Evolutionary conservation across 257 asterid genomes (phyloP).

Genomic region (Hygrophila difformis): DNA sequence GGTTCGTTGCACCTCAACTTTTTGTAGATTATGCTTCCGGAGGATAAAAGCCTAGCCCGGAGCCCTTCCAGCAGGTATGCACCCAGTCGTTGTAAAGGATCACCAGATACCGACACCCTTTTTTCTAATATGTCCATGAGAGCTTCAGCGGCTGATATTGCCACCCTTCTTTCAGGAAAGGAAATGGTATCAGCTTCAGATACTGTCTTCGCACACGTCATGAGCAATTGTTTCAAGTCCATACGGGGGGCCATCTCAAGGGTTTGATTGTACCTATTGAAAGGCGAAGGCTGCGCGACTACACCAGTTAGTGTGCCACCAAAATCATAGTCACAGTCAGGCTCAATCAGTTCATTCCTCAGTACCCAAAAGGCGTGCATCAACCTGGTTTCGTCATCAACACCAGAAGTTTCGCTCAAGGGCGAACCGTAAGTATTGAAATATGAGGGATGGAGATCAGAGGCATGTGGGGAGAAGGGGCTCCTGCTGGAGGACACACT

Average conservation of each 20-base stretch:
- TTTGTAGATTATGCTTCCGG: slow-evolving; percentile 59
- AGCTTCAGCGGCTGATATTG: slow-evolving; percentile 29
- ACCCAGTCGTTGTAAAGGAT: slow-evolving; percentile 48
- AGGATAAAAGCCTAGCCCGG: slow-evolving; percentile 42
- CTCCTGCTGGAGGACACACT: slow-evolving; percentile 42
- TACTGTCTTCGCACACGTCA: slow-evolving; percentile 41
- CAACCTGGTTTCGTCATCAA: slow-evolving; percentile 34
- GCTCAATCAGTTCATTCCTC: slow-evolving; percentile 39
- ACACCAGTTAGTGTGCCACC: slow-evolving; percentile 27
- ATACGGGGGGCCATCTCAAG: slow-evolving; percentile 39
- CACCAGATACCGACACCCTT: slow-evolving; percentile 56
- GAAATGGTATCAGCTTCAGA: slow-evolving; percentile 26
- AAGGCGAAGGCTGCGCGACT: slow-evolving; percentile 19
- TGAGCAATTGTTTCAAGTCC: slow-evolving; percentile 45
- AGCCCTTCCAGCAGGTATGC: slow-evolving; percentile 69
- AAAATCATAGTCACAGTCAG: slow-evolving; percentile 39
- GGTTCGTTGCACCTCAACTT: slow-evolving; percentile 58
- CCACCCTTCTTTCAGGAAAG: slow-evolving; percentile 12
- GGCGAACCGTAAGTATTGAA: slow-evolving; percentile 45
- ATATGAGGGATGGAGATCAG: slow-evolving; percentile 31
- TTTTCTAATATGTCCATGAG: slow-evolving; percentile 38
- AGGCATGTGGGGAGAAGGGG: slow-evolving; percentile 45
- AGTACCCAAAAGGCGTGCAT: slow-evolving; percentile 36
- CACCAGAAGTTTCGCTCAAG: slow-evolving; percentile 45
- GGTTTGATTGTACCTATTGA: slow-evolving; percentile 26